Base-by-base conservation (phyloP, 768 basidiomycete genomes). In the Tylopilus rubrobrunneus region DNA sequence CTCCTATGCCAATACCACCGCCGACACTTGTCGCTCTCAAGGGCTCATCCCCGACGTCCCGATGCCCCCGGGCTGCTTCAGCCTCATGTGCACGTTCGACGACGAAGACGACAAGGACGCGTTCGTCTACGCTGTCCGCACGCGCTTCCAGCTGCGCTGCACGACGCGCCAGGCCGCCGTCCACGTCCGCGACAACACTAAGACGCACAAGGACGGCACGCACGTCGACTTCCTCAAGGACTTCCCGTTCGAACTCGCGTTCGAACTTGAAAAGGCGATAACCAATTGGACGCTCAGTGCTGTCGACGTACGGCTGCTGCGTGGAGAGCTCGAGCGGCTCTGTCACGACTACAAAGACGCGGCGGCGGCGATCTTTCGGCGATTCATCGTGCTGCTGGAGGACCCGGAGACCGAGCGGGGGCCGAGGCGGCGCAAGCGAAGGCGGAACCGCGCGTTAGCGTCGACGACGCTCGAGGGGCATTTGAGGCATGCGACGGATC, bases 261-360 rank as follows among this genome's bases (percentile, higher is more conserved):
- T 75, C 44, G 72, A 74, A 46, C 58, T 72, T 6, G 72, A 75
- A 28, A 75, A 75, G 48, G 71, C 73, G 0, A 45, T 73, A n/a
- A 52, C 56, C 34, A 66, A 60, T 43, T 64, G 62, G 45, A 55
- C 67, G 11, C 58, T 75, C 11, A 67, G 56, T 33, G 45, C 51
- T 1, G 7, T 6, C 0, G 64, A 70, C n/a, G 66, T 62, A 27
- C 31, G 52, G n/a, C 57, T 52, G 5, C 46, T 75, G 58, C 50
- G 44, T 44, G 53, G 40, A 2, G 29, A 27, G 9, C 48, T 75
- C 31, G 7, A 53, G 7, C 29, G 48, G 3, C 63, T 75, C 21
- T 58, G 62, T n/a, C 39, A 47, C 1, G 23, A 34, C 1, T 39
- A 65, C 23, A 56, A 44, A 1, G 48, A 62, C 1, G 56, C 59